These are phyloP conservation scores for Akanthomyces lecanii DNA, from an alignment of 2,329 filamentous ascomycete species.

Conservation along the genomic window DNA sequence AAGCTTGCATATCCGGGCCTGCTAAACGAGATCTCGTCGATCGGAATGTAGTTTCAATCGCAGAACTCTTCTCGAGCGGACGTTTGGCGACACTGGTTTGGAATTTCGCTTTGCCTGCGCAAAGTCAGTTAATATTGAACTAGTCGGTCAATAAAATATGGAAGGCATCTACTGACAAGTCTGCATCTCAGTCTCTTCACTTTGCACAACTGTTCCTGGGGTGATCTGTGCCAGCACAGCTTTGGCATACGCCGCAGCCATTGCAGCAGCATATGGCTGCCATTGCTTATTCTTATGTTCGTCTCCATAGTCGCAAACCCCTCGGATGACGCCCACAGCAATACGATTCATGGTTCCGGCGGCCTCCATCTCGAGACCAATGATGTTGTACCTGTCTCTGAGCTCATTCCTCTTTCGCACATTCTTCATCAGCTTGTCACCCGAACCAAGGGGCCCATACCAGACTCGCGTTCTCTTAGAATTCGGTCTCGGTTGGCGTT, in stretches of 20 bases:
- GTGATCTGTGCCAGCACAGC: conserved; percentile 23
- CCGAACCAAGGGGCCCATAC: conserved; percentile 31
- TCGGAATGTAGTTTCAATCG: too few relatives aligned
- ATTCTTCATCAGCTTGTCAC: conserved; percentile 28
- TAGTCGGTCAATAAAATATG: too few relatives aligned
- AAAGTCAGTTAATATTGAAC: too few relatives aligned
- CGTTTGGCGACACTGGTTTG: too few relatives aligned
- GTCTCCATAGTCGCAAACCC: conserved; percentile 31
- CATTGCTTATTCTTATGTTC: conserved; percentile 29
- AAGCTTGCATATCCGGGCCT: too few relatives aligned
- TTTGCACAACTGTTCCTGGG: background rate
- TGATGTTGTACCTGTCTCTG: conserved; percentile 26
- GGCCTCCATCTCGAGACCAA: conserved; percentile 26
- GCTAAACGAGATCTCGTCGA: too few relatives aligned
- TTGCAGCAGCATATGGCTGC: conserved; percentile 31
- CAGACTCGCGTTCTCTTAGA: conserved; percentile 28
- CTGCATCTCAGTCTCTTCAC: background rate
- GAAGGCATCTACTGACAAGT: background rate
- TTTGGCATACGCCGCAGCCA: conserved; percentile 29
- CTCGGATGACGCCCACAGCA: conserved; percentile 28
- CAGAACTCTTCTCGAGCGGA: too few relatives aligned
- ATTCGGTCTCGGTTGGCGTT: conserved; percentile 20
- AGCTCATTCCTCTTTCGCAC: conserved; percentile 23
- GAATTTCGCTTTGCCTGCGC: too few relatives aligned
- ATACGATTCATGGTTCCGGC: conserved; percentile 26